These are phyloP conservation scores for Magnusiomyces ingens DNA, from an alignment of 1,139 yeast genomes.

Conservation along the genomic window DNA sequence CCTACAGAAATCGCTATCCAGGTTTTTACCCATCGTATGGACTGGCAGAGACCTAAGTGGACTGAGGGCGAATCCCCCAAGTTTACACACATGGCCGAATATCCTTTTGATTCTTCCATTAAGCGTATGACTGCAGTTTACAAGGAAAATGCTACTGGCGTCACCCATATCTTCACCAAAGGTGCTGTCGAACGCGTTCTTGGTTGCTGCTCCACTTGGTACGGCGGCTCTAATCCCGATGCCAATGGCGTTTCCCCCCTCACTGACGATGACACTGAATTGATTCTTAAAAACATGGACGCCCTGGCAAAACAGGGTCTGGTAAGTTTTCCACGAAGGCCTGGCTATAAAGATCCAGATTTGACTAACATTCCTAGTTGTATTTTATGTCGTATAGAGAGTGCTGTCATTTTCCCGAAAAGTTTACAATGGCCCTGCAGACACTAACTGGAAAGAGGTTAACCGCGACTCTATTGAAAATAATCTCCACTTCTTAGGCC, in stretches of 20 bases:
- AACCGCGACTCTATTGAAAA: slow-evolving; percentile 51
- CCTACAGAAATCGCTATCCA: slow-evolving; percentile 82
- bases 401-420: slow-evolving; percentile 60
- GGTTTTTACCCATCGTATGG: slow-evolving; percentile 57
- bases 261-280: slow-evolving; percentile 37
- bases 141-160: slow-evolving; percentile 31
- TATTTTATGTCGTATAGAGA: slow-evolving; percentile 29
- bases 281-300: slow-evolving; percentile 53
- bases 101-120: slow-evolving; percentile 71
- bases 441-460: slow-evolving; percentile 25
- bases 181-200: slow-evolving; percentile 77
- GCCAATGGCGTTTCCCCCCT: slow-evolving; percentile 26
- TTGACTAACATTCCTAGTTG: not conserved
- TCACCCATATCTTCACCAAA: slow-evolving; percentile 48
- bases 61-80: slow-evolving; percentile 30
- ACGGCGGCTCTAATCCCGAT: slow-evolving; percentile 26
- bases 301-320: slow-evolving; percentile 62
- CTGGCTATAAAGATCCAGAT: not conserved
- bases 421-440: slow-evolving; percentile 11
- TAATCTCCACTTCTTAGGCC: slow-evolving; percentile 54
- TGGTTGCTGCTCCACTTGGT: slow-evolving; percentile 52
- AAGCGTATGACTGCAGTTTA: slow-evolving; percentile 70
- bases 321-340: not conserved
- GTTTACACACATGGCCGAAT: slow-evolving; percentile 51
- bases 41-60: slow-evolving; percentile 41